Conservation (phyloP, 257 asterid species). For the Fraxinus americana region DNA sequence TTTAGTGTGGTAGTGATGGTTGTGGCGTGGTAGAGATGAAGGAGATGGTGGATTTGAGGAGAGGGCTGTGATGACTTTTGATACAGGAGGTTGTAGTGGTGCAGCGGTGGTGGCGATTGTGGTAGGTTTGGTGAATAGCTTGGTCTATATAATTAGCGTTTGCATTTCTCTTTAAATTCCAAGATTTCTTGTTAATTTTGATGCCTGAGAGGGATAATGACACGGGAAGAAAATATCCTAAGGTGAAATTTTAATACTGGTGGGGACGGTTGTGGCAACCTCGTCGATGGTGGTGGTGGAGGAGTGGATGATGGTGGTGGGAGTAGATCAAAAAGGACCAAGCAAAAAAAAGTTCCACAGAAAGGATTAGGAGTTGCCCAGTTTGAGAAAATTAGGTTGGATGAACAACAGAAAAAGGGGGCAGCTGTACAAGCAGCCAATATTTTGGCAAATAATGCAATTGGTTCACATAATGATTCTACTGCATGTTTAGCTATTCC, state of each 20-base stretch:
- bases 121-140: slow-evolving; percentile 41
- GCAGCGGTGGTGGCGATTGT: too few species aligned
- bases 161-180: slow-evolving; percentile 38
- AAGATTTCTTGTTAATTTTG: slow-evolving; percentile 35
- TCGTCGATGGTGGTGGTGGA: slow-evolving; percentile 9
- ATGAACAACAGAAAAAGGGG: slow-evolving; percentile 71
- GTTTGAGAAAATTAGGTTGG: slow-evolving; percentile 79
- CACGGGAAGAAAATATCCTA: slow-evolving; percentile 56
- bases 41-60: too few species aligned
- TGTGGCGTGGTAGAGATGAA: too few species aligned
- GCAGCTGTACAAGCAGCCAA: slow-evolving; percentile 38
- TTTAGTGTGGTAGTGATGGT: too few species aligned
- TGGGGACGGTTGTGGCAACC: slow-evolving; percentile 19
- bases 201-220: slow-evolving; percentile 54
- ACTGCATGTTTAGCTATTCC: not conserved
- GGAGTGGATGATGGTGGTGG: slow-evolving; percentile 22
- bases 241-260: slow-evolving; percentile 42
- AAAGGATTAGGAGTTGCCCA: slow-evolving; percentile 96
- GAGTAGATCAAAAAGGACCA: slow-evolving; percentile 51
- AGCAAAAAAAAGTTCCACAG: slow-evolving; percentile 83
- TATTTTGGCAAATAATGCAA: slow-evolving; percentile 33
- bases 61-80: too few species aligned
- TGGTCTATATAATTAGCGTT: slow-evolving; percentile 33
- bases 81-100: too few species aligned
- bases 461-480: slow-evolving; percentile 34